A percentile compares a stretch with the other conserved stretches of the same genome.
These are phyloP conservation scores for Eucalyptus virginea DNA, from an alignment of 345 rosid genomes.

Conservation along the genomic window DNA sequence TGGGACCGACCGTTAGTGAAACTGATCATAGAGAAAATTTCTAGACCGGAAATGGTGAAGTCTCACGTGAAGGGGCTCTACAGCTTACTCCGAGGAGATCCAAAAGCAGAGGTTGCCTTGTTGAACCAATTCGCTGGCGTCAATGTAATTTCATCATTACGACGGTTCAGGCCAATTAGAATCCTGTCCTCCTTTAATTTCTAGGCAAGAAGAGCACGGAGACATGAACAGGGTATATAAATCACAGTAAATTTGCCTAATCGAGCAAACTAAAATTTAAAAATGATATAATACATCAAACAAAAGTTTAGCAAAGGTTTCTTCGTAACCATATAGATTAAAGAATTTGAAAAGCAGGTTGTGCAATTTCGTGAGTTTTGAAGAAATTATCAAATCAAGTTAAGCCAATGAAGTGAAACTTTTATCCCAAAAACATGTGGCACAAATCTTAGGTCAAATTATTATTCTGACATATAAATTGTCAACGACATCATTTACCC, in stretches of 20 bases:
- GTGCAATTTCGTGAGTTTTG: not conserved
- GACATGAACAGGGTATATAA: not conserved
- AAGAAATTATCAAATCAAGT: not conserved
- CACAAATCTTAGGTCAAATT: not conserved
- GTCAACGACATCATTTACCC: not conserved
- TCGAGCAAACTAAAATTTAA: not conserved
- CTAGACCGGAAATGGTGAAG: not conserved
- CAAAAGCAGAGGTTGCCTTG: not conserved
- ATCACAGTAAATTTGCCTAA: not conserved
- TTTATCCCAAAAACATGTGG: not conserved
- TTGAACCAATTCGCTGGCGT: not conserved
- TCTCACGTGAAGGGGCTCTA: not conserved
- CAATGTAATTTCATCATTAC: not conserved
- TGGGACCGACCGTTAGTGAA: not conserved
- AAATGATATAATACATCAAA: not conserved
- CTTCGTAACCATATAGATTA: not conserved
- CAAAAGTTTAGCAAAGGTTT: not conserved
- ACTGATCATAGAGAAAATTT: not conserved
- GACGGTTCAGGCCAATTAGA: not conserved
- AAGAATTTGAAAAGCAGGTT: not conserved
- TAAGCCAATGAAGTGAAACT: not conserved
- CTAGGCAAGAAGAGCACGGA: not conserved
- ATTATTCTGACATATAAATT: not conserved
- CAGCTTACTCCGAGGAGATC: not conserved
- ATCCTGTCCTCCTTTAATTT: not conserved